Conservation (phyloP, 495 filamentous ascomycete species). For the Penicillium crystallinum region DNA sequence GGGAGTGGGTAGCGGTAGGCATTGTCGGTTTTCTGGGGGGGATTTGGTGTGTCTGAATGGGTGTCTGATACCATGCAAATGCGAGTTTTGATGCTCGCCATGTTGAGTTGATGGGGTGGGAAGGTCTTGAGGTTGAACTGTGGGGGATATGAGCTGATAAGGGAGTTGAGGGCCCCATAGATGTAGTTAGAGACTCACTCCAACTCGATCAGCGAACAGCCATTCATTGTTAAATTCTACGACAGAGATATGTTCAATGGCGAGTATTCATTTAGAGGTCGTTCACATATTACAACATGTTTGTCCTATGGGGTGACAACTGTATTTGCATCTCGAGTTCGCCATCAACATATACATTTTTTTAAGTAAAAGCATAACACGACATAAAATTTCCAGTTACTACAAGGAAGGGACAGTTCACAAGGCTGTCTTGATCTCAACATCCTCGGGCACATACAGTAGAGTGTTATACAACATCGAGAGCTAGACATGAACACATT, state of each 20-base stretch:
- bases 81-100: slow-evolving; percentile 37
- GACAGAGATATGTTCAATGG: no score
- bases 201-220: neutral
- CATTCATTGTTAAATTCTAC: neutral
- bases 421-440: neutral
- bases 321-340: no score
- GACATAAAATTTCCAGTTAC: neutral
- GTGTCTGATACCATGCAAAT: slow-evolving; percentile 63
- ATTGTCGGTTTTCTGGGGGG: slow-evolving; percentile 17
- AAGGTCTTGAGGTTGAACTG: neutral
- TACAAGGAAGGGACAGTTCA: neutral
- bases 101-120: slow-evolving; percentile 5
- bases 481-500: neutral
- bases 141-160: neutral
- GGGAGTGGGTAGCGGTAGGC: slow-evolving; percentile 48
- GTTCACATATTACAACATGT: no score
- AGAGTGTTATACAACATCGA: neutral
- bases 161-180: neutral
- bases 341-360: no score
- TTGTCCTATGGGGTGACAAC: no score
- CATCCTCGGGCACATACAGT: neutral
- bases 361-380: neutral
- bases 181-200: neutral
- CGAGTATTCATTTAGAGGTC: no score
- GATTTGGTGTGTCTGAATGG: slow-evolving; percentile 40